Base-by-base conservation (phyloP, 345 rosid genomes). In the Rhodamnia argentea region DNA sequence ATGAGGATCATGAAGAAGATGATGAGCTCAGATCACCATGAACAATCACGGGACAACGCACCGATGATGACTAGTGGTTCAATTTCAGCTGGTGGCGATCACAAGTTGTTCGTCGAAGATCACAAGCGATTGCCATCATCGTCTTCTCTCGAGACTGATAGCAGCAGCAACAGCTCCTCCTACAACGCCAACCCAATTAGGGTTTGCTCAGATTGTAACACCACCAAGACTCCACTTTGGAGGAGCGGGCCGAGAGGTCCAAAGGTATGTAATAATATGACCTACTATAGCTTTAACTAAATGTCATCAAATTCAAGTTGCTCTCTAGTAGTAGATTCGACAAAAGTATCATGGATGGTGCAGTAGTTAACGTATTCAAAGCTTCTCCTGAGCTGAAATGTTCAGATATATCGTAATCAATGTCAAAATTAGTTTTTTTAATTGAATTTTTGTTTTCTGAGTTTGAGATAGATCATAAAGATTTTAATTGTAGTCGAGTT, bases 141-240 rank as follows among this genome's bases (percentile, higher is more conserved):
- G 85, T 89, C 91, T 47, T 62, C 90, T 50, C 40, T 87, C n/a
- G 88, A 88, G 82, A 84, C 88, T 58, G 89, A 89, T 50, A 87
- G 87, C 85, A 88, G 51, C 83, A 84, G 83, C 89, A 85, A 85
- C 86, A 88, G 85, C 84, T 85, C 84, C 82, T 88, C 84, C 44
- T 82, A 24, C 53, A 89, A 44, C 82, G 86, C 85, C 51, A 86
- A 29, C 90, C 86, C 59, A 58, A 85, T 91, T 92, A 91, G 95
- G 96, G 95, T 92, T 91, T 96, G 99, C 89, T 85, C 98, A 86
- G 97, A 96, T 84, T 96, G 99, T 86, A 94, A 93, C 94, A 95
- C 99, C 14, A 94, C 99, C 20, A 96, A 96, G 87, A 96, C 99
- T 87, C 99, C 99, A 88, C 96, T 96, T 85, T 96, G 99, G 99